Base-by-base conservation (phyloP, 352 stramenopile species). In the Globisporangium polare region DNA sequence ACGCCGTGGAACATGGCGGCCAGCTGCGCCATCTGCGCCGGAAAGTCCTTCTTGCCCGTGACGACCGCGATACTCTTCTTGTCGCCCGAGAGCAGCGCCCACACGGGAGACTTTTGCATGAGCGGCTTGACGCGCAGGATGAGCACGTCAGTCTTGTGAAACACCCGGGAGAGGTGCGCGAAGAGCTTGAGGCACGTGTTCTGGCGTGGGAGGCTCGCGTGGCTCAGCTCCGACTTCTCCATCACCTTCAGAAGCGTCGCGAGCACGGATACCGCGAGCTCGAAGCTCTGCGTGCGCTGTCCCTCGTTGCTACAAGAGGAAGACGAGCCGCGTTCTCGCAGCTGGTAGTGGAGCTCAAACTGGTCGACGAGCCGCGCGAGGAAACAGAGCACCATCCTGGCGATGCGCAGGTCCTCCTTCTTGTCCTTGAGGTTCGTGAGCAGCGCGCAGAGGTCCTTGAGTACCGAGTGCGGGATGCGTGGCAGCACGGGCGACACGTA, bases 381-480 rank as follows among this genome's bases (percentile, higher is more conserved):
- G 41, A 92, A 73, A 51, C 77, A 86, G 49, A 89, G 64, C 61
- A 80, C 80, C 42, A 90, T 72, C 35, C 70, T 67, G 4, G 79
- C 79, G 62, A 91, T 76, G 22, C 80, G 78, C 27, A 89, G 71
- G 55, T 94, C 82, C 46, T 92, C 83, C 52, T 91, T 93, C 69
- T 89, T 91, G 74, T 93, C 81, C 61, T 90, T 88, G 53, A 93
- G 80, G 37, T 79, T 66, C 15, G 66, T 75, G n/a, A 93, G 68
- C 46, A 91, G 69, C 33, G 77, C 67, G 63, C 73, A 75, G 54
- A 93, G 64, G 33, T 89, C 84, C 26, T 75, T 80, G 42, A 90
- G 73, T 20, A 92, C 77, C 65, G 80, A 83, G 70, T 90, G 77
- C 62, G 76, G 77, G 53, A 80, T 67, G 63, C 60, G 65, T 53